Base-by-base conservation (phyloP, 768 basidiomycete genomes). In the Antrodiella citrinella region DNA sequence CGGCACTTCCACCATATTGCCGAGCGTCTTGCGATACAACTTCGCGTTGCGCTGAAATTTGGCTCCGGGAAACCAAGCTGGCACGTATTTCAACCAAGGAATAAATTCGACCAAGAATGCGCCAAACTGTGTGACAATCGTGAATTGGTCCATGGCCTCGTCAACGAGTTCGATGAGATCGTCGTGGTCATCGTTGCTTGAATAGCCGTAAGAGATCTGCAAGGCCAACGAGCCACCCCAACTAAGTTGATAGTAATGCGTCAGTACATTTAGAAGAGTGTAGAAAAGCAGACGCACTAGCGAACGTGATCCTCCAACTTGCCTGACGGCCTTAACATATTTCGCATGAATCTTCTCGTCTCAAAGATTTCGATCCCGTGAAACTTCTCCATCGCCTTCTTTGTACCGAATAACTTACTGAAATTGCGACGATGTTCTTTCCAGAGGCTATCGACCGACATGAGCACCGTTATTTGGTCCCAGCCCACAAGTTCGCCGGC, bases 61-160 rank as follows among this genome's bases (percentile, higher is more conserved):
- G 4, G 68, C 67, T 18, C 72, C 71, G 12, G 71, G 71, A 23
- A 73, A 50, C 72, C 72, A 75, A 0, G 51, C 45, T 0, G 73
- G 73, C 9, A 72, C 54, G 48, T 71, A 60, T 18, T 59, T 65
- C 42, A 73, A 54, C 4, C 56, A 15, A 13, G 66, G 66, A 44
- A 67, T 49, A 39, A 61, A 48, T 50, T 68, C 66, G 2, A 65
- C 64, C 1, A 65, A 47, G 49, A 59, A 64, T 0, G 59, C 66
- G 47, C 58, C 69, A 49, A 54, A 65, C 19, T 26, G 57, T 56
- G 52, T 64, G 26, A 52, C 58, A 18, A 50, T 50, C 24, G 48
- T 65, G 42, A 48, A 63, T 52, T 58, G 52, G 12, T 59, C 43
- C 19, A 62, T 53, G 15, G 65, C 62, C 15, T 59, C 53, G 26